Evolutionary conservation across 768 basidiomycete species (phyloP).

Genomic region (Gloeostereum incarnatum): DNA sequence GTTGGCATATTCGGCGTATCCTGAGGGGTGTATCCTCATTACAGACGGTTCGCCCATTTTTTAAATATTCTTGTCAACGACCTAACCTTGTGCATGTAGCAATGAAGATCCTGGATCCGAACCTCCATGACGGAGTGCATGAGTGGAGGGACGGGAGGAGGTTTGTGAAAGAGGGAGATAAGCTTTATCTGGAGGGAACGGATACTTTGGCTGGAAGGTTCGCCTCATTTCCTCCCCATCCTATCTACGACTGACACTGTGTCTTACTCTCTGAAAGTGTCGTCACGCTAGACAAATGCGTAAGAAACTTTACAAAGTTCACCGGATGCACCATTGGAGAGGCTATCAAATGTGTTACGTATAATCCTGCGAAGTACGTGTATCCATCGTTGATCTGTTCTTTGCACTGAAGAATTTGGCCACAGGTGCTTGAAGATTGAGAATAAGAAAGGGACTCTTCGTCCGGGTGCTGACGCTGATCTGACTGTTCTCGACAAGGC

Average conservation of each 20-base stretch:
- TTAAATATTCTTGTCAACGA: neutral
- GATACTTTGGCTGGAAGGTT: constrained; percentile 85
- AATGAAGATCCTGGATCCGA: constrained; percentile 80
- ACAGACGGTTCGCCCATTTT: constrained; percentile 61
- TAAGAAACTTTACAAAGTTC: constrained; percentile 78
- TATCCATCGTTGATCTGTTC: neutral
- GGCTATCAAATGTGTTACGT: constrained; percentile 81
- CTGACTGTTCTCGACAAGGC: constrained; percentile 64
- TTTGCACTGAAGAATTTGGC: constrained; percentile 1
- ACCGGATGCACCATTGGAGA: constrained; percentile 78
- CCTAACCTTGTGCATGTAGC: constrained; percentile 29
- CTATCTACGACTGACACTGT: neutral
- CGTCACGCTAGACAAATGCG: constrained; percentile 75
- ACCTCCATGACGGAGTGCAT: constrained; percentile 75
- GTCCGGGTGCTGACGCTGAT: constrained; percentile 82
- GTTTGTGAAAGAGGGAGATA: constrained; percentile 75
- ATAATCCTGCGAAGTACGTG: constrained; percentile 69
- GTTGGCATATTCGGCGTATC: constrained; percentile 78
- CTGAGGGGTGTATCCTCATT: constrained; percentile 81
- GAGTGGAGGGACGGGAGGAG: constrained; percentile 81
- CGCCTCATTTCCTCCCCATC: constrained; percentile 10
- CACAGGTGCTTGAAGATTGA: constrained; percentile 69
- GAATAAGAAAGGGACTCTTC: constrained; percentile 70
- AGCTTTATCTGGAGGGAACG: constrained; percentile 77
- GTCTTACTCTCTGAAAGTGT: constrained; percentile 34